phyloP scores from a whole-genome alignment of 768 basidiomycete species.

The Agrocybe chaxingu region DNA sequence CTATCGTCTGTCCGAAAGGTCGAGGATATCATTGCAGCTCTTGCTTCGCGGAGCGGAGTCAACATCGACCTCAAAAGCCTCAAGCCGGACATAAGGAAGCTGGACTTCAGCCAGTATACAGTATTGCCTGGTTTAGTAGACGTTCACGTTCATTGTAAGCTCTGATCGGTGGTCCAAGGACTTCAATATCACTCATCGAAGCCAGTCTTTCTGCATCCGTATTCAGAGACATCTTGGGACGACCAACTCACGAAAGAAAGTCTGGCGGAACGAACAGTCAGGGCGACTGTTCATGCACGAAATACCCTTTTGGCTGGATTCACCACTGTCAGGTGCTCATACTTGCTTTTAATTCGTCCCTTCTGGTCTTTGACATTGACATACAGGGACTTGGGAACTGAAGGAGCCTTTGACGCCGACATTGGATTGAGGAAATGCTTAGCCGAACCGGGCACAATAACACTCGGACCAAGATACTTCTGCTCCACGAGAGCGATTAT shows the following conservation, averaged over 20 bases:
- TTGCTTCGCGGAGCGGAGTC: too few relatives aligned
- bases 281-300: slow-evolving; percentile 58
- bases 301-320: slow-evolving; percentile 59
- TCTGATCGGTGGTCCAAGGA: slow-evolving; percentile 24
- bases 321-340: slow-evolving; percentile 52
- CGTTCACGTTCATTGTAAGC: slow-evolving; percentile 21
- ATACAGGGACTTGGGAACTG: slow-evolving; percentile 61
- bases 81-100: slow-evolving; percentile 9
- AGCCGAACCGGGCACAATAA: slow-evolving; percentile 33
- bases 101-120: slow-evolving; percentile 10
- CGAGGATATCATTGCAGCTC: not conserved
- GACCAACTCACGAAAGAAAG: slow-evolving; percentile 61
- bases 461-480: slow-evolving; percentile 64
- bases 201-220: slow-evolving; percentile 59
- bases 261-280: slow-evolving; percentile 54
- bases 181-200: not conserved
- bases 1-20: slow-evolving; percentile 1
- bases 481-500: slow-evolving; percentile 58
- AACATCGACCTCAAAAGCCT: too few relatives aligned
- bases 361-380: not conserved
- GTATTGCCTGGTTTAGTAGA: slow-evolving; percentile 16
- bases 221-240: slow-evolving; percentile 56
- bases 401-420: slow-evolving; percentile 63
- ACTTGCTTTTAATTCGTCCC: not conserved
- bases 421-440: slow-evolving; percentile 55